Percentiles rank a stretch among this genome's conserved stretches.
phyloP scores from a whole-genome alignment of 495 filamentous ascomycete genomes.

The Aspergillus homomorphus region DNA sequence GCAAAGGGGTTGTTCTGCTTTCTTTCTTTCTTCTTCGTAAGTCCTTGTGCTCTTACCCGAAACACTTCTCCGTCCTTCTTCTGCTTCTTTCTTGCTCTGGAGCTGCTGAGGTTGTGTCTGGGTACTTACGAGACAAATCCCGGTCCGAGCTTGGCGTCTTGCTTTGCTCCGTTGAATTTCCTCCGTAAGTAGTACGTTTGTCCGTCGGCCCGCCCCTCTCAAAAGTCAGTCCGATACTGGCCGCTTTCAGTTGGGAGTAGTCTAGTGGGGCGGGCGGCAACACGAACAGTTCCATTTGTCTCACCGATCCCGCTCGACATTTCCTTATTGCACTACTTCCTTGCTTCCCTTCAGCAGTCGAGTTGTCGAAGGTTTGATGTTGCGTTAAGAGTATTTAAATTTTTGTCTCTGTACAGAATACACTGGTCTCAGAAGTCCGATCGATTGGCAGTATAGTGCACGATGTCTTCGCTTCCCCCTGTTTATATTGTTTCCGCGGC shows the following conservation, averaged over 20 bases:
- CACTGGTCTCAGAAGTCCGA: not conserved
- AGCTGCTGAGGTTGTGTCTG: conserved; percentile 19
- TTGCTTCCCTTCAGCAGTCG: not conserved
- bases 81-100: conserved; percentile 18
- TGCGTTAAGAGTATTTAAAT: not conserved
- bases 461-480: conserved; percentile 64
- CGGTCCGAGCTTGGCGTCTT: conserved; percentile 32
- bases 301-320: not conserved
- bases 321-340: not conserved
- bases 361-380: not conserved
- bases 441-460: conserved; percentile 10
- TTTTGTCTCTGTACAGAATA: not conserved
- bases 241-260: not conserved
- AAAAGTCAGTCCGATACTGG: not conserved
- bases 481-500: conserved; percentile 95
- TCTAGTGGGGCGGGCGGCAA: not conserved
- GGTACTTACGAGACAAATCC: conserved; percentile 1
- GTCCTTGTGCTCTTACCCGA: not conserved
- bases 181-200: conserved; percentile 11
- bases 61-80: conserved; percentile 24
- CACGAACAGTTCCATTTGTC: conserved; percentile 2
- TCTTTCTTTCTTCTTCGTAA: not conserved
- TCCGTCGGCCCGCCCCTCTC: conserved; percentile 12
- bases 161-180: conserved; percentile 3
- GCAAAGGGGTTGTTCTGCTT: not conserved